Percentiles rank a stretch among this genome's conserved stretches.
Evolutionary conservation across 129 eudicot species (phyloP).

Genomic region (Escallonia rubra): DNA sequence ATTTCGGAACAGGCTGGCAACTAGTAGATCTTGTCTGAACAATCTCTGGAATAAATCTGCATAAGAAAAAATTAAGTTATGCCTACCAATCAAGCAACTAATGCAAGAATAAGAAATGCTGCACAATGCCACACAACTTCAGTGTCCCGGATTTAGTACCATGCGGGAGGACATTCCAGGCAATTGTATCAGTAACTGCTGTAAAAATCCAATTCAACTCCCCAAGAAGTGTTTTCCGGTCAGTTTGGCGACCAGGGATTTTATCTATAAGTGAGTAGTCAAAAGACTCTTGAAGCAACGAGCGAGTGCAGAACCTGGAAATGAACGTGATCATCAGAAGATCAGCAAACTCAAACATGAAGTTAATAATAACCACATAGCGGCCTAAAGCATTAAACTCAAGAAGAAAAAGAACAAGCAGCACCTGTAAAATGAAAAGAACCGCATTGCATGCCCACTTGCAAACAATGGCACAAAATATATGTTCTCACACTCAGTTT

Average conservation of each 20-base stretch:
- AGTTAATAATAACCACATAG: neutral
- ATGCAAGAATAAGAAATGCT: neutral
- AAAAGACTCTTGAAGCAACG: conserved; percentile 73
- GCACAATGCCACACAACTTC: neutral
- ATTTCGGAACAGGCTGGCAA: conserved; percentile 71
- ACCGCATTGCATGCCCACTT: no score
- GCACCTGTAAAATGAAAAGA: no score
- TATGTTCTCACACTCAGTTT: no score
- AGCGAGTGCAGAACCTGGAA: conserved; percentile 86
- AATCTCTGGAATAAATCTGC: conserved; percentile 58
- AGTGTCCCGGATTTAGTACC: conserved; percentile 37
- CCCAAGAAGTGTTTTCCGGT: conserved; percentile 94
- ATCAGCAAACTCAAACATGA: neutral
- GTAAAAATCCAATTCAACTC: conserved; percentile 99
- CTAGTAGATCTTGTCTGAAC: conserved; percentile 60
- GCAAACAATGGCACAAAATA: no score
- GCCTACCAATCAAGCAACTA: neutral
- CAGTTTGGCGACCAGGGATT: conserved; percentile 97
- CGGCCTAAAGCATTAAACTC: neutral
- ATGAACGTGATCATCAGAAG: conserved; percentile 7
- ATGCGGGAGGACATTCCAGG: conserved; percentile 99
- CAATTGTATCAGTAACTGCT: conserved; percentile 96
- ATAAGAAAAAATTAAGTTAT: neutral
- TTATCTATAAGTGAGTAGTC: conserved; percentile 87
- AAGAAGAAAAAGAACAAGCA: no score